phyloP scores from a whole-genome alignment of 2,329 filamentous ascomycete species.

The Verruconis gallopava region DNA sequence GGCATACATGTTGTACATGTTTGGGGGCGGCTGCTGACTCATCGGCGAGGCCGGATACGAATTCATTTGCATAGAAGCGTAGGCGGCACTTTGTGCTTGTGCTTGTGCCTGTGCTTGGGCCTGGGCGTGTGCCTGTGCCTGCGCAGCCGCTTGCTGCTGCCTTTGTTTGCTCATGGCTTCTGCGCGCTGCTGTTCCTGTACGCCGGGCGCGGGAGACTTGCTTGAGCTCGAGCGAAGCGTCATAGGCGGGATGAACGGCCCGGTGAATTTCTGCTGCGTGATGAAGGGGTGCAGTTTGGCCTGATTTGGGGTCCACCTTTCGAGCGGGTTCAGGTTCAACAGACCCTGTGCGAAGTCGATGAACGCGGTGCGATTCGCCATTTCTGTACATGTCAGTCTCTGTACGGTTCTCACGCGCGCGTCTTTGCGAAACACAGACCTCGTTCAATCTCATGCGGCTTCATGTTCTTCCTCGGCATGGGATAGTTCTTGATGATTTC shows the following conservation, averaged over 20 bases:
- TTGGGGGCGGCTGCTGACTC: constrained; percentile 35
- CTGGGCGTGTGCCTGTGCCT: constrained; percentile 38
- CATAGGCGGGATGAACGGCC: constrained; percentile 93
- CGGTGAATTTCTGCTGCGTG: constrained; percentile 93
- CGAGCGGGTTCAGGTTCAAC: constrained; percentile 86
- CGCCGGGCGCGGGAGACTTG: constrained; percentile 82
- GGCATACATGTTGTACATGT: constrained; percentile 61
- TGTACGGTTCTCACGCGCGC: not conserved
- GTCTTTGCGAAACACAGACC: constrained; percentile 43
- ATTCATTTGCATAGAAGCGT: constrained; percentile 47
- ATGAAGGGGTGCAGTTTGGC: constrained; percentile 97
- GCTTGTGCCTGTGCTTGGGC: constrained; percentile 34
- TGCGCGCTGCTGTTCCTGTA: constrained; percentile 90
- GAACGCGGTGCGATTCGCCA: constrained; percentile 94
- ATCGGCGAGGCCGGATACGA: constrained; percentile 39
- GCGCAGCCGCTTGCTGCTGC: constrained; percentile 45
- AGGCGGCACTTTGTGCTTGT: constrained; percentile 58
- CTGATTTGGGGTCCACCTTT: constrained; percentile 95
- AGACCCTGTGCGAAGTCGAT: constrained; percentile 95
- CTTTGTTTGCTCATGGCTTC: constrained; percentile 90
- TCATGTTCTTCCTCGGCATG: constrained; percentile 99
- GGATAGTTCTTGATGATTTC: constrained; percentile 97
- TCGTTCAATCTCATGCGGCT: constrained; percentile 88
- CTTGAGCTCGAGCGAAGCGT: constrained; percentile 79
- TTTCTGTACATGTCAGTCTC: constrained; percentile 48